A percentile compares a stretch with the other conserved stretches of the same genome.
These are phyloP conservation scores for Rhizopus arrhizus DNA, from an alignment of 371 early-diverging fungal species.

Conservation along the genomic window DNA sequence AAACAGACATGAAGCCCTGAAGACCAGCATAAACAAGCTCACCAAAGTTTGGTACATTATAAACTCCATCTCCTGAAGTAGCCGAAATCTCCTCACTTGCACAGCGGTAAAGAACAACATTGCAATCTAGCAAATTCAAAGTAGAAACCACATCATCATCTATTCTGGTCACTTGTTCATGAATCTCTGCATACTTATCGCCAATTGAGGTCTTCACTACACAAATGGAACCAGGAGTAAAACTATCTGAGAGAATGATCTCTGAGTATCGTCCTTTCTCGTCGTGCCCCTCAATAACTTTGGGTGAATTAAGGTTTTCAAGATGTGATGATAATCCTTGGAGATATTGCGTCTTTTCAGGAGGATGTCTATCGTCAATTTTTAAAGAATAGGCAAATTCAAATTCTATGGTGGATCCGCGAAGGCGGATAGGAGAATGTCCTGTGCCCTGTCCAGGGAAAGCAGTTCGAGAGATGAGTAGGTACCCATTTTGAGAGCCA, in stretches of 20 bases:
- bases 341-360: conserved; percentile 34
- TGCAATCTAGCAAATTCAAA: conserved; percentile 71
- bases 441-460: conserved; percentile 57
- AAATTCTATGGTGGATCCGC: conserved; percentile 59
- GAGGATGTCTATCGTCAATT: conserved; percentile 26
- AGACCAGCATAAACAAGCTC: conserved; percentile 86
- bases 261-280: conserved; percentile 62
- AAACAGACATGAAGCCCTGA: conserved; percentile 86
- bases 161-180: conserved; percentile 45
- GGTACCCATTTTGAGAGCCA: conserved; percentile 84
- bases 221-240: conserved; percentile 74
- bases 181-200: conserved; percentile 46
- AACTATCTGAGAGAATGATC: conserved; percentile 59
- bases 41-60: conserved; percentile 86
- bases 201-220: conserved; percentile 66
- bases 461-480: conserved; percentile 87
- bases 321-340: conserved; percentile 61
- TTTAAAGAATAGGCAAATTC: conserved; percentile 57
- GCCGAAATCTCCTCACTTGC: conserved; percentile 82
- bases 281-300: conserved; percentile 44
- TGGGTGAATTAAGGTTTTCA: conserved; percentile 54
- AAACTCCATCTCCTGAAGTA: conserved; percentile 73
- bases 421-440: conserved; percentile 66
- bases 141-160: conserved; percentile 46
- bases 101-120: conserved; percentile 83